A percentile compares a stretch with the other conserved stretches of the same genome.
phyloP scores from a whole-genome alignment of 345 rosid genomes.

The Raphanus raphanistrum region DNA sequence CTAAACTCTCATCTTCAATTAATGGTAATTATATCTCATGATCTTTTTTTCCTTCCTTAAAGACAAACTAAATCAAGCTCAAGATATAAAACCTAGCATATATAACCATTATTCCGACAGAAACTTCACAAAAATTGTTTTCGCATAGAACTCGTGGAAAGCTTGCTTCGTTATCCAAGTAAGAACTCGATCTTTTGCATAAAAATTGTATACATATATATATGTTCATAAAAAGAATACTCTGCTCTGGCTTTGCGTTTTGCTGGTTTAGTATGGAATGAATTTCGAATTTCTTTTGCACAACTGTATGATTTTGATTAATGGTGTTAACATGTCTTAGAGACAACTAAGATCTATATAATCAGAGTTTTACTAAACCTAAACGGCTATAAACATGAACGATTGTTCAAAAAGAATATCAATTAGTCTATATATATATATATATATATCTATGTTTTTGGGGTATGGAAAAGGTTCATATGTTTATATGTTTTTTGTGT shows the following conservation, averaged over 20 bases:
- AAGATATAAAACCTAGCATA: conserved; percentile 16
- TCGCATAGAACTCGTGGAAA: conserved; percentile 3
- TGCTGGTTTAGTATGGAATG: neutral
- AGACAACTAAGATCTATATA: neutral
- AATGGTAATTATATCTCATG: conserved; percentile 20
- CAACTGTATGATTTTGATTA: neutral
- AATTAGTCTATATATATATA: neutral
- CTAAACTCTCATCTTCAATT: conserved; percentile 17
- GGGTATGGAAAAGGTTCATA: neutral
- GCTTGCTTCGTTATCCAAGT: conserved; percentile 21
- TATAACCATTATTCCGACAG: conserved; percentile 19
- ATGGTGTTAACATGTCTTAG: neutral
- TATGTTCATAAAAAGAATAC: neutral
- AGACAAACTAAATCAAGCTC: conserved; percentile 27
- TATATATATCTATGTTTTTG: neutral
- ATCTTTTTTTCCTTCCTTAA: conserved; percentile 31
- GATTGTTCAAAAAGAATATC: neutral
- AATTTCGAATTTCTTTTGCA: neutral
- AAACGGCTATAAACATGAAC: neutral
- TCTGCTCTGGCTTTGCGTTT: neutral
- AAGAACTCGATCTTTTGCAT: conserved; percentile 20
- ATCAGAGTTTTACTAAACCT: neutral
- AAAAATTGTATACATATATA: neutral
- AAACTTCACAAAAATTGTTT: neutral
- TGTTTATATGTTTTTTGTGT: conserved; percentile 1